These are phyloP conservation scores for Phaeosphaeria sp. DNA, from an alignment of 2,329 filamentous ascomycete genomes.

Conservation along the genomic window DNA sequence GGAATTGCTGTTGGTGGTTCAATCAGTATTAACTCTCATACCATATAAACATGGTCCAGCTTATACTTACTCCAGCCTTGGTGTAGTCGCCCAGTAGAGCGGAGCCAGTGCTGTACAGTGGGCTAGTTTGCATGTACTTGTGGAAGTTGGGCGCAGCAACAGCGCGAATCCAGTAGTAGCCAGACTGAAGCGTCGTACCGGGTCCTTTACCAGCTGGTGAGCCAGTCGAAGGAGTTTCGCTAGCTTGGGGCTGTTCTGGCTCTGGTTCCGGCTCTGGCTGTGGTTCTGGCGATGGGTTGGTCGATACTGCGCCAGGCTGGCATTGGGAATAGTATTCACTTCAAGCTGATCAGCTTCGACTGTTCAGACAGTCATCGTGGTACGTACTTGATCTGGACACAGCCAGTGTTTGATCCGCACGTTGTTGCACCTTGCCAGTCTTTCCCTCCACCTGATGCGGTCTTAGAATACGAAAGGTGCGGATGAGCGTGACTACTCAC, in stretches of 20 bases:
- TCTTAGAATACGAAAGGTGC: conserved; percentile 1
- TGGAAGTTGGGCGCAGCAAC: conserved; percentile 64
- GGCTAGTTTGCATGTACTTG: conserved; percentile 49
- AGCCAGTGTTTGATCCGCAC: conserved; percentile 35
- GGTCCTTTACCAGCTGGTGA: conserved; percentile 44
- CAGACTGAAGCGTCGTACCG: conserved; percentile 56
- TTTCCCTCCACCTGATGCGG: conserved; percentile 34
- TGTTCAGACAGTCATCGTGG: background rate
- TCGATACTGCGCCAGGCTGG: conserved; percentile 43
- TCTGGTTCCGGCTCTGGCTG: conserved; percentile 16
- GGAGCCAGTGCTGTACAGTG: conserved; percentile 50
- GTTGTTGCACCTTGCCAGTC: conserved; percentile 34
- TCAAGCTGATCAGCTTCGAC: conserved; percentile 6
- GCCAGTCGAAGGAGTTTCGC: conserved; percentile 13
- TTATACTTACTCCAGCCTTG: conserved; percentile 63
- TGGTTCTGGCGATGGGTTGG: conserved; percentile 6
- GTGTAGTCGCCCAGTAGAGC: conserved; percentile 61
- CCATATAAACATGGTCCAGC: no score
- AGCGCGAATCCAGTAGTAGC: conserved; percentile 65
- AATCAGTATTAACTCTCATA: no score
- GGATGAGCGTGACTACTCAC: conserved; percentile 17
- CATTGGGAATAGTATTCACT: conserved; percentile 52
- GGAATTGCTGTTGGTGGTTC: no score
- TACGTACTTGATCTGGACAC: conserved; percentile 41
- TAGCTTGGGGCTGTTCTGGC: conserved; percentile 18